phyloP scores from a whole-genome alignment of 805 yeast species.

The Ascoidea tarda region DNA sequence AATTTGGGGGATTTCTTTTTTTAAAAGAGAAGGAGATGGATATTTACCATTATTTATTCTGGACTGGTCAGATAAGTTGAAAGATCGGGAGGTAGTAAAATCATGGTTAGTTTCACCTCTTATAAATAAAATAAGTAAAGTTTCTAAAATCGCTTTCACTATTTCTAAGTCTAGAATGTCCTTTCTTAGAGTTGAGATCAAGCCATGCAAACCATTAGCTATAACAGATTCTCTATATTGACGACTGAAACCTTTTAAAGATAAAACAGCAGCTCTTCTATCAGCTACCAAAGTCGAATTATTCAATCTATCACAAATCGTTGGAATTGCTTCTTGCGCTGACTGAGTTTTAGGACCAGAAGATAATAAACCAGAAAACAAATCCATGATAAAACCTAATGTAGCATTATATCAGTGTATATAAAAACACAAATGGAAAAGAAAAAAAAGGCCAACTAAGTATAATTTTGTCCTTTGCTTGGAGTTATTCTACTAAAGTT shows the following conservation, averaged over 20 bases:
- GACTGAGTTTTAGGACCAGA: not conserved
- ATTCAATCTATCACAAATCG: conserved; percentile 73
- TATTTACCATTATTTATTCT: conserved; percentile 65
- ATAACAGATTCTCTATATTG: conserved; percentile 84
- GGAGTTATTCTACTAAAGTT: too few relatives aligned
- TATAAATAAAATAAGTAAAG: conserved; percentile 68
- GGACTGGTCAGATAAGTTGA: conserved; percentile 67
- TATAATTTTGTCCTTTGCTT: too few relatives aligned
- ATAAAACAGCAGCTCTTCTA: conserved; percentile 81
- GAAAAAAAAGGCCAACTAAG: too few relatives aligned
- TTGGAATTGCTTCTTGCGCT: conserved; percentile 61
- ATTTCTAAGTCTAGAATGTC: conserved; percentile 61
- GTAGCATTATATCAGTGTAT: too few relatives aligned
- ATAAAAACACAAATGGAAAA: too few relatives aligned
- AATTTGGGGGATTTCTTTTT: conserved; percentile 27
- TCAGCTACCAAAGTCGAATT: conserved; percentile 76
- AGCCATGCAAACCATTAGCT: conserved; percentile 52
- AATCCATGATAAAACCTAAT: not conserved
- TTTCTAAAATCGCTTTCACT: conserved; percentile 71
- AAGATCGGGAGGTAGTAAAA: conserved; percentile 22
- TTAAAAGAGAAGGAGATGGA: conserved; percentile 55
- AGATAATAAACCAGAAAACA: not conserved
- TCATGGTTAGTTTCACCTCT: conserved; percentile 33
- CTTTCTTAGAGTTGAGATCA: conserved; percentile 32
- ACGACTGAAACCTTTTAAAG: conserved; percentile 77